Conservation (phyloP, 2,329 filamentous ascomycete genomes). For the Myriangium duriaei region DNA sequence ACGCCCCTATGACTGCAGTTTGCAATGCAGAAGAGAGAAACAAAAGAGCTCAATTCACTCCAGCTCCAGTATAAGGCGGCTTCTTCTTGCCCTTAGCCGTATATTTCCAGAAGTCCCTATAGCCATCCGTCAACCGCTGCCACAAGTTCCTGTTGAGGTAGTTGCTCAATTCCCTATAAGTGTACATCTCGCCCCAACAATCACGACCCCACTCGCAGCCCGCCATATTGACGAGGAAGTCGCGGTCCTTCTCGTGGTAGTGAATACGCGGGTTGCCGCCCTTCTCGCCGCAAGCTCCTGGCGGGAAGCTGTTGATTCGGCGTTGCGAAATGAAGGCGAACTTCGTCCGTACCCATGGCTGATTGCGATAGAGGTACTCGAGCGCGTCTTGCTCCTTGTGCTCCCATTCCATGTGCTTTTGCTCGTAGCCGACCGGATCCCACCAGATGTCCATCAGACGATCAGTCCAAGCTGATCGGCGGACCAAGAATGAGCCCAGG, state of each 20-base stretch:
- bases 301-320: slow-evolving; percentile 87
- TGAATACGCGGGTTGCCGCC: slow-evolving; percentile 64
- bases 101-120: slow-evolving; percentile 25
- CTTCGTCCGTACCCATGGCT: slow-evolving; percentile 85
- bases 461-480: slow-evolving; percentile 78
- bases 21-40: neutral
- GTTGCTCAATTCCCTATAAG: slow-evolving; percentile 83
- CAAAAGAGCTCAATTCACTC: neutral
- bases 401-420: slow-evolving; percentile 98
- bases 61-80: neutral
- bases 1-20: too few species aligned
- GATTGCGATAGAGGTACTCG: slow-evolving; percentile 79
- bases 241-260: slow-evolving; percentile 71
- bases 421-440: slow-evolving; percentile 95
- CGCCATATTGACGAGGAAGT: slow-evolving; percentile 97
- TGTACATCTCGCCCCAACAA: slow-evolving; percentile 97
- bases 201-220: slow-evolving; percentile 94
- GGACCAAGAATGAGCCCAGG: slow-evolving; percentile 86
- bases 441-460: slow-evolving; percentile 92
- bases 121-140: slow-evolving; percentile 49
- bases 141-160: slow-evolving; percentile 72
- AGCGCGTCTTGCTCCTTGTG: slow-evolving; percentile 97
- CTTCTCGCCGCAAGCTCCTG: slow-evolving; percentile 72
- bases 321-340: slow-evolving; percentile 83
- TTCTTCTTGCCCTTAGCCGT: slow-evolving; percentile 15